These are phyloP conservation scores for Diversispora epigaea DNA, from an alignment of 192 early-diverging fungal genomes.

Conservation along the genomic window DNA sequence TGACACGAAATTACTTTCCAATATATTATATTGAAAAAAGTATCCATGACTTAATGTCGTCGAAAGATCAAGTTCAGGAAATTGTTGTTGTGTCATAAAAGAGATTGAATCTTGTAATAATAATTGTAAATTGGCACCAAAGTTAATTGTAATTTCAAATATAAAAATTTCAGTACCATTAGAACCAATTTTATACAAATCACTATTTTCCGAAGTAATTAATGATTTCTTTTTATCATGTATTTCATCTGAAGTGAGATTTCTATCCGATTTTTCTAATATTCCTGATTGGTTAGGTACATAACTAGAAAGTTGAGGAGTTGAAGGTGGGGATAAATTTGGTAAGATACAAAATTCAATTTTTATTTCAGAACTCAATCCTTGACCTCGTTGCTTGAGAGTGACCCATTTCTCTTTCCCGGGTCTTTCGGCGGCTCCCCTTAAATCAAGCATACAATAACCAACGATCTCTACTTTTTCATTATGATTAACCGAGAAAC, in stretches of 20 bases:
- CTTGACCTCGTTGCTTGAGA: slow-evolving; percentile 34
- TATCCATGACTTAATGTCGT: slow-evolving; percentile 12
- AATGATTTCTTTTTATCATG: neutral
- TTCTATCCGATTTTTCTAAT: slow-evolving; percentile 1
- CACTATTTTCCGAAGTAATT: neutral
- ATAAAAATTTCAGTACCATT: slow-evolving; percentile 13
- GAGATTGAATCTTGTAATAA: slow-evolving; percentile 28
- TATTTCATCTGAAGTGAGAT: neutral
- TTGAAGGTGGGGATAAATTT: slow-evolving; percentile 24
- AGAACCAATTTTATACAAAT: slow-evolving; percentile 19
- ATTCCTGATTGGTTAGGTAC: neutral
- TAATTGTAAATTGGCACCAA: slow-evolving; percentile 30
- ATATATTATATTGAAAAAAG: slow-evolving; percentile 28
- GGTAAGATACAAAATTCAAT: slow-evolving; percentile 39
- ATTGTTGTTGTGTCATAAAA: slow-evolving; percentile 1
- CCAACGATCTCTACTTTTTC: slow-evolving; percentile 41
- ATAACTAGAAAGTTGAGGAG: neutral
- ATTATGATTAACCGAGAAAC: slow-evolving; percentile 41
- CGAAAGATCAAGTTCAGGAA: slow-evolving; percentile 16
- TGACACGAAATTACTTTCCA: slow-evolving; percentile 16
- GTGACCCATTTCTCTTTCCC: slow-evolving; percentile 40
- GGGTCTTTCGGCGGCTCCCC: slow-evolving; percentile 33
- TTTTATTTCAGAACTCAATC: slow-evolving; percentile 42
- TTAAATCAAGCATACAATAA: slow-evolving; percentile 44
- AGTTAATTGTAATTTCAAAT: slow-evolving; percentile 32